Conservation (phyloP, 192 early-diverging fungal genomes). For the Coemansia sp. region DNA sequence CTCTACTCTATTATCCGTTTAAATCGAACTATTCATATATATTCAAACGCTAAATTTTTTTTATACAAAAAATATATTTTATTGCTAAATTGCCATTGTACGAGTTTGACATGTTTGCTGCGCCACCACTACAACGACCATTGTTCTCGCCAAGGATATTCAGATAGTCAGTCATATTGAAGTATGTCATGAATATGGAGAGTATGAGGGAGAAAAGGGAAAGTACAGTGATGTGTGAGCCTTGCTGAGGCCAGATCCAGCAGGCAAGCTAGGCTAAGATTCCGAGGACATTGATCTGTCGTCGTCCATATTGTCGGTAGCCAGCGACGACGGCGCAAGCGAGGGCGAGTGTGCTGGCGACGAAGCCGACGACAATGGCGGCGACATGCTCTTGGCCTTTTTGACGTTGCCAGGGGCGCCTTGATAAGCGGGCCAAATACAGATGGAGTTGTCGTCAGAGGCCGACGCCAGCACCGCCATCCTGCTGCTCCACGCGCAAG, state of each 20-base stretch:
- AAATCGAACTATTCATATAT: too few species aligned
- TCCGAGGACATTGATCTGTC: conserved; percentile 16
- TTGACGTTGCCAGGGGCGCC: conserved; percentile 42
- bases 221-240: neutral
- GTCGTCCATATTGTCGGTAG: neutral
- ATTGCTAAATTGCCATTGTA: too few species aligned
- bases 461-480: conserved; percentile 43
- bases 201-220: neutral
- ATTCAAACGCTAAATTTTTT: too few species aligned
- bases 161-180: neutral
- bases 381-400: neutral
- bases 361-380: neutral
- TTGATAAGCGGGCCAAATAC: conserved; percentile 52
- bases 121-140: neutral
- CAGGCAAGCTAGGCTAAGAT: neutral
- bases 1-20: conserved; percentile 1
- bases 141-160: neutral
- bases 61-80: too few species aligned
- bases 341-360: conserved; percentile 10
- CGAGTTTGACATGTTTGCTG: conserved; percentile 1
- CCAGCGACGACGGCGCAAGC: neutral
- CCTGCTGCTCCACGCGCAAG: conserved; percentile 42
- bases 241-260: neutral
- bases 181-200: neutral
- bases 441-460: conserved; percentile 51